Evolutionary conservation across 1,284 basidiomycete genomes (phyloP).

Genomic region (Sutorius eximius): DNA sequence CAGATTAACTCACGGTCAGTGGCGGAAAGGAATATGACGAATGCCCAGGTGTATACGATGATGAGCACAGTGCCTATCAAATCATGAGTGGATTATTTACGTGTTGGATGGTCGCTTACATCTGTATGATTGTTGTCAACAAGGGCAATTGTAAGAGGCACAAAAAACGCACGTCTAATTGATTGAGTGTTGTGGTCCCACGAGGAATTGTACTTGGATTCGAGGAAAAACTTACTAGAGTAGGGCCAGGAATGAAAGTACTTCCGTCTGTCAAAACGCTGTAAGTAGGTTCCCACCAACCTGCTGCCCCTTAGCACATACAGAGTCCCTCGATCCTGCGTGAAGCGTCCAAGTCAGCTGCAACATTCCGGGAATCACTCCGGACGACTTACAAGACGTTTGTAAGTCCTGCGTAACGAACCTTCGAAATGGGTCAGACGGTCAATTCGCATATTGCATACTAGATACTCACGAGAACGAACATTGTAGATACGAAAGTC

Average conservation of each 20-base stretch:
- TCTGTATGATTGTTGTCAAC: slow-evolving; percentile 10
- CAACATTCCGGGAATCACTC: neutral
- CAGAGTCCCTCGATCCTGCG: slow-evolving; percentile 10
- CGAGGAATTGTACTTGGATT: neutral
- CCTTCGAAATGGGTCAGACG: slow-evolving; percentile 13
- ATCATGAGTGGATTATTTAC: neutral
- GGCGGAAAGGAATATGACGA: slow-evolving; percentile 18
- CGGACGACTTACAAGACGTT: slow-evolving; percentile 10
- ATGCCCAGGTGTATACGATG: slow-evolving; percentile 1
- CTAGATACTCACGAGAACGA: slow-evolving; percentile 17
- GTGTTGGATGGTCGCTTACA: slow-evolving; percentile 12
- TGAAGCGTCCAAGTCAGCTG: neutral
- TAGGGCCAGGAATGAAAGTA: slow-evolving; percentile 21
- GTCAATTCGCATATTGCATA: neutral
- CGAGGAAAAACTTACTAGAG: slow-evolving; percentile 2
- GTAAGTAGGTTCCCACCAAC: neutral
- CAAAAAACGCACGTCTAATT: slow-evolving; percentile 15
- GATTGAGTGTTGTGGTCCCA: neutral
- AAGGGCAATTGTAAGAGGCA: neutral
- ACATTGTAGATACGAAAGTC: slow-evolving; percentile 17
- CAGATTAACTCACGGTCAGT: slow-evolving; percentile 21
- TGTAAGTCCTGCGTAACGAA: slow-evolving; percentile 20
- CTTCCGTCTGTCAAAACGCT: slow-evolving; percentile 8
- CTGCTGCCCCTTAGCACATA: neutral
- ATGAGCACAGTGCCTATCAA: slow-evolving; percentile 15